These are phyloP conservation scores for Malus domestica DNA, from an alignment of 306 rosid species.

Conservation along the genomic window ASM211411v1 NC_041804.1:491001-491500, in stretches of 20 bases:
- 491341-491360: neutral
- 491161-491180: neutral
- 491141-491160: neutral
- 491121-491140: neutral
- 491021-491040: neutral
- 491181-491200: conserved; percentile 4
- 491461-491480: conserved; percentile 67
- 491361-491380: neutral
- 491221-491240: conserved; percentile 16
- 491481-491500: conserved; percentile 12
- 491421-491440: conserved; percentile 89
- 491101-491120: neutral
- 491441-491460: conserved; percentile 96
- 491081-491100: neutral
- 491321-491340: neutral
- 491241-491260: conserved; percentile 92
- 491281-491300: conserved; percentile 70
- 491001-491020: neutral
- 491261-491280: conserved; percentile 88
- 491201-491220: conserved; percentile 18
- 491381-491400: conserved; percentile 16
- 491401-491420: conserved; percentile 49
- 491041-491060: neutral
- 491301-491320: conserved; percentile 67
- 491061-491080: neutral